Percentiles rank a stretch among this genome's conserved stretches.
phyloP scores from a whole-genome alignment of 2,329 filamentous ascomycete genomes.

The Fusarium miscanthi region DNA sequence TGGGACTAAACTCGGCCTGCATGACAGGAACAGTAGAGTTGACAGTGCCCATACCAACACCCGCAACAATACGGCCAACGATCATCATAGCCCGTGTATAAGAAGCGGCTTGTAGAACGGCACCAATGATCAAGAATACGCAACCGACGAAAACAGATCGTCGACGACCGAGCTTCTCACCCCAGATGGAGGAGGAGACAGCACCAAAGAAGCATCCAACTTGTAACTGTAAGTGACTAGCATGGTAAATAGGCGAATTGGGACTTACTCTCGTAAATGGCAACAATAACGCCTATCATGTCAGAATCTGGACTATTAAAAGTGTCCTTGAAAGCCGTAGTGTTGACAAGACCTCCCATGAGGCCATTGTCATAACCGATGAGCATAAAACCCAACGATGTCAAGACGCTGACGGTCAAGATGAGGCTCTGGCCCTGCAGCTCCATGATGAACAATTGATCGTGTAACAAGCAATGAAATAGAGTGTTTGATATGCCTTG shows the following conservation, averaged over 20 bases:
- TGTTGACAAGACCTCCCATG: slow-evolving; percentile 56
- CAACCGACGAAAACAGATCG: slow-evolving; percentile 56
- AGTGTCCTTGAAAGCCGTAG: slow-evolving; percentile 53
- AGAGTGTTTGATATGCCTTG: neutral
- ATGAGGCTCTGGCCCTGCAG: slow-evolving; percentile 53
- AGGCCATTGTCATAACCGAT: slow-evolving; percentile 61
- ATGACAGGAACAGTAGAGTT: slow-evolving; percentile 59
- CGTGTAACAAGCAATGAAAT: too few relatives aligned
- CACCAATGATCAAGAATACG: slow-evolving; percentile 58
- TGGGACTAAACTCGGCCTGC: slow-evolving; percentile 57
- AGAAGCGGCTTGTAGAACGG: slow-evolving; percentile 57
- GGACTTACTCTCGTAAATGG: slow-evolving; percentile 54
- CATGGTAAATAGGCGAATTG: neutral
- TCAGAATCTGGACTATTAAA: slow-evolving; percentile 54
- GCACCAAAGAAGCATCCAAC: slow-evolving; percentile 48
- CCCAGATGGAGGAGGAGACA: slow-evolving; percentile 50
- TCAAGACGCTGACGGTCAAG: slow-evolving; percentile 56
- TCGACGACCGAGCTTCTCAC: slow-evolving; percentile 58
- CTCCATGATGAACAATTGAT: slow-evolving; percentile 13
- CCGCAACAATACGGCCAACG: slow-evolving; percentile 59
- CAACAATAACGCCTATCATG: slow-evolving; percentile 59
- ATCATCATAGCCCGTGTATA: slow-evolving; percentile 58
- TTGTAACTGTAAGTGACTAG: neutral
- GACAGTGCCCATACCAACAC: slow-evolving; percentile 59
- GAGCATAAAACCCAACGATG: slow-evolving; percentile 59